A percentile compares a stretch with the other conserved stretches of the same genome.
Evolutionary conservation across 2,329 filamentous ascomycete genomes (phyloP).

Genomic region (Niveomyces coronatus): DNA sequence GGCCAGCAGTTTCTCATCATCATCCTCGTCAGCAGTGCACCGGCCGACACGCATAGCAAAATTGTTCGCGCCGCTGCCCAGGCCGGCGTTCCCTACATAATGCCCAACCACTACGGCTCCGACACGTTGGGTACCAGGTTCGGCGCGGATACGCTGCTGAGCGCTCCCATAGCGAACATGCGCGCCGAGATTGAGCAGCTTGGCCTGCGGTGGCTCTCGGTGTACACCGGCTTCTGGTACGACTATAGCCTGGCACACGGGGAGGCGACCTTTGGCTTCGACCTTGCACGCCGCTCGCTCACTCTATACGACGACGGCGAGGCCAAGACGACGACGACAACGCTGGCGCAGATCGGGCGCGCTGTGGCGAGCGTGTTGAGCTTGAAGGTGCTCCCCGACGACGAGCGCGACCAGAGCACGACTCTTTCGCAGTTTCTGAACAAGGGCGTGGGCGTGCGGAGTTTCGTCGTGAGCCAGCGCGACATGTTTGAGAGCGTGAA

Average conservation of each 20-base stretch:
- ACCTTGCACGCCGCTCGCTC: slow-evolving; percentile 30
- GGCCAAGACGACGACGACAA: slow-evolving; percentile 39
- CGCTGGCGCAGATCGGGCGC: slow-evolving; percentile 43
- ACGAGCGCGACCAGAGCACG: slow-evolving; percentile 17
- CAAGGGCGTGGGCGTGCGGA: slow-evolving; percentile 37
- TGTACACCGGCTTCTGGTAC: slow-evolving; percentile 46
- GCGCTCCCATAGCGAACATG: slow-evolving; percentile 11
- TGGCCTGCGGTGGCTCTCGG: slow-evolving; percentile 33
- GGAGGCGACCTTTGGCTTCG: slow-evolving; percentile 33
- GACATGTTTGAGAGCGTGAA: slow-evolving; percentile 53
- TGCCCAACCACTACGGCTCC: slow-evolving; percentile 47
- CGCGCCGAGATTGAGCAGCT: slow-evolving; percentile 29
- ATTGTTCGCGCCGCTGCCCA: slow-evolving; percentile 44
- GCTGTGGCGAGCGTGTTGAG: slow-evolving; percentile 40
- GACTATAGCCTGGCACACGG: slow-evolving; percentile 35
- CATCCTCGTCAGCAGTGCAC: slow-evolving; percentile 34
- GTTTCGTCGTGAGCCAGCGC: slow-evolving; percentile 47
- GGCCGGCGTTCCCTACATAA: slow-evolving; percentile 43
- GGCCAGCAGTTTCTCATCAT: slow-evolving; percentile 50
- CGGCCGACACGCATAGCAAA: slow-evolving; percentile 34
- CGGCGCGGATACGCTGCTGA: slow-evolving; percentile 20
- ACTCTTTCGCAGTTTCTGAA: slow-evolving; percentile 35
- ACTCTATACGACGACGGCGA: slow-evolving; percentile 45
- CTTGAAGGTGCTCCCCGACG: slow-evolving; percentile 32
- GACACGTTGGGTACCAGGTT: slow-evolving; percentile 32